Evolutionary conservation across 345 rosid species (phyloP), one percentile per base, ranked within the genome.

Genomic region (Punica granatum): DNA sequence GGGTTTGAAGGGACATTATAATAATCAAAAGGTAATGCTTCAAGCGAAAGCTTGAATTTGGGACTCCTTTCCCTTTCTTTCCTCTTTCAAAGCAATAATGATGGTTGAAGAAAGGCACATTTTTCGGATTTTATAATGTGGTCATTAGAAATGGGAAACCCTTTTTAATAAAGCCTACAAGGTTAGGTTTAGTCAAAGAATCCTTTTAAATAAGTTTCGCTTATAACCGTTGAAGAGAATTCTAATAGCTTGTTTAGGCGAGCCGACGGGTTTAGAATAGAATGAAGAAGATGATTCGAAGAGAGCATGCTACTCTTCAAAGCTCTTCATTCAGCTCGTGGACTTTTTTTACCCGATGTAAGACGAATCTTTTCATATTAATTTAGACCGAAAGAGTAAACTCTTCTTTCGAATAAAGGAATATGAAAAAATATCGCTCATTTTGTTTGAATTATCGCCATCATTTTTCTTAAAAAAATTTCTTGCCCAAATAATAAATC

Each of bases 181-280:
- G 4, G 15, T 49, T 41, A 53, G 64, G 64, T 37, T 64, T 35
- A 64, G 65, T 62, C 65, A 59, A 28, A 31, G n/a, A 11, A 3
- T 2, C 31, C 43, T 58, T 71, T 37, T 13, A 28, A 9, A 25
- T 18, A n/a, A 44, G 1, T 44, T 44, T 44, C 21, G 19, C 19
- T 44, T 3, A 16, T 23, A 31, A 42, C 80, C 73, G 70, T 53
- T 72, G 73, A 28, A 49, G 36, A 32, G 2, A 26, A 42, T 44
- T 14, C 1, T 18, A 44, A 0, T 16, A 18, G 19, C 49, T 44
- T 44, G 5, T 37, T 37, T 37, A 13, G 42, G 12, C 12, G 42
- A 4, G 12, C n/a, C n/a, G 42, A 5, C 0, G 12, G 0, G 11
- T 37, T 13, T 7, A 7, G 42, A 37, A 8, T 37, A 37, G 12